Conservation (phyloP, 371 early-diverging fungal species). For the Rhizopus stolonifer region DNA sequence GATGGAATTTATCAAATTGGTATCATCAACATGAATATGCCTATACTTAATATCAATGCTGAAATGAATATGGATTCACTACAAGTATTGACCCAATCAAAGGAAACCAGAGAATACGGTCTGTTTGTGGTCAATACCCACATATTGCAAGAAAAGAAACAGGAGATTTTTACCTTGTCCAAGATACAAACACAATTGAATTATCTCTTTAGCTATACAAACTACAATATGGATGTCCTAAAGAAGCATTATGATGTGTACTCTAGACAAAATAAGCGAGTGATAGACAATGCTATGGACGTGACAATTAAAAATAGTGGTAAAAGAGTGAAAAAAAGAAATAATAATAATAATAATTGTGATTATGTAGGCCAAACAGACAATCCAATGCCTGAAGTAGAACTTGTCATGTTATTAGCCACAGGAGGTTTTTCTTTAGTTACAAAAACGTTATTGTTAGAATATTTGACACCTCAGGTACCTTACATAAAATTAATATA, state of each 20-base stretch:
- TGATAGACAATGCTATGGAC: background rate
- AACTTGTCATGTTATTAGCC: slow-evolving; percentile 18
- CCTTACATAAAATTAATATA: background rate
- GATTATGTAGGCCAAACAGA: background rate
- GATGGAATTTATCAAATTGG: slow-evolving; percentile 26
- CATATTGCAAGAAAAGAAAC: slow-evolving; percentile 9
- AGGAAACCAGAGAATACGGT: background rate
- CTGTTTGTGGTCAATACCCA: slow-evolving; percentile 13
- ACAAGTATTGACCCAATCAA: slow-evolving; percentile 4
- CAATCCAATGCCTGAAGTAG: slow-evolving; percentile 23
- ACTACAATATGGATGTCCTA: slow-evolving; percentile 2
- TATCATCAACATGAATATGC: background rate
- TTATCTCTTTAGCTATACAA: slow-evolving; percentile 19
- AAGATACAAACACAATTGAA: slow-evolving; percentile 19
- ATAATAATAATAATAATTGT: background rate
- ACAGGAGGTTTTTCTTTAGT: slow-evolving; percentile 14
- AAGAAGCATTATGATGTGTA: slow-evolving; percentile 15
- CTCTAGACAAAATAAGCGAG: background rate
- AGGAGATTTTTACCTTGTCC: slow-evolving; percentile 20
- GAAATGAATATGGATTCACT: background rate
- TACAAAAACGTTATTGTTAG: slow-evolving; percentile 12
- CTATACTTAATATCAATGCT: slow-evolving; percentile 3
- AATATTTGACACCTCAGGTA: slow-evolving; percentile 21
- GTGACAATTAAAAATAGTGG: slow-evolving; percentile 12
- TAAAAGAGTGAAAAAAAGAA: background rate